These are phyloP conservation scores for Hyaloscypha variabilis DNA, from an alignment of 495 filamentous ascomycete genomes.

Conservation along the genomic window DNA sequence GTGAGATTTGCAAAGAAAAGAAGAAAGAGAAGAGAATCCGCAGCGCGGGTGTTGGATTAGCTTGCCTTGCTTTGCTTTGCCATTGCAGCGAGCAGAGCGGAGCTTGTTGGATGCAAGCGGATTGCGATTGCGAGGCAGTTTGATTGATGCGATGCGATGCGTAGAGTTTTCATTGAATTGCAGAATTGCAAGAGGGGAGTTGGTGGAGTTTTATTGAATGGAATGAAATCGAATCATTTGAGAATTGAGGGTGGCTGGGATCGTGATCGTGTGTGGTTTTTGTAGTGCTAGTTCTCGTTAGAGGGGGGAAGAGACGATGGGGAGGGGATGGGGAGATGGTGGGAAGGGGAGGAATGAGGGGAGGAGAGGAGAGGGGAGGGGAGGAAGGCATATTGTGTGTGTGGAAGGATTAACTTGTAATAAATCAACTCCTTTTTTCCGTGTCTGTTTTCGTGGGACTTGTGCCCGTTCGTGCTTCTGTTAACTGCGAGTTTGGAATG, in stretches of 20 bases:
- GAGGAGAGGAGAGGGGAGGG: not conserved
- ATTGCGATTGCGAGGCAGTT: not conserved
- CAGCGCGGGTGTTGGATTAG: constrained; percentile 8
- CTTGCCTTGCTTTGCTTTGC: not conserved
- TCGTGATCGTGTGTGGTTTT: not conserved
- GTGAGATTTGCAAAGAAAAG: not conserved
- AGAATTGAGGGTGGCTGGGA: too few species aligned
- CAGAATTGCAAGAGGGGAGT: not conserved
- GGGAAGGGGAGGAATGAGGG: not conserved
- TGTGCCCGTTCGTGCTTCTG: too few species aligned
- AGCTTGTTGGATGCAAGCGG: too few species aligned
- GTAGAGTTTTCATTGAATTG: too few species aligned
- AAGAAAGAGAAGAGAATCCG: not conserved
- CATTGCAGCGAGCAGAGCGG: not conserved
- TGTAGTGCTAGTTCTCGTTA: not conserved
- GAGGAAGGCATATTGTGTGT: not conserved
- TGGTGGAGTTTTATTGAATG: too few species aligned
- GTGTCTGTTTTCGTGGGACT: too few species aligned
- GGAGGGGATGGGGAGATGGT: not conserved
- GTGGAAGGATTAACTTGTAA: constrained; percentile 8
- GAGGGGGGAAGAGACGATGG: not conserved
- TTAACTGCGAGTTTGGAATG: too few species aligned
- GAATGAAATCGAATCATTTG: too few species aligned
- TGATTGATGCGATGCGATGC: not conserved
- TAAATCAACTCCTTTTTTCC: constrained; percentile 1